Conservation (phyloP, 140 eudicot genomes). For the Anethum foeniculum region DNA sequence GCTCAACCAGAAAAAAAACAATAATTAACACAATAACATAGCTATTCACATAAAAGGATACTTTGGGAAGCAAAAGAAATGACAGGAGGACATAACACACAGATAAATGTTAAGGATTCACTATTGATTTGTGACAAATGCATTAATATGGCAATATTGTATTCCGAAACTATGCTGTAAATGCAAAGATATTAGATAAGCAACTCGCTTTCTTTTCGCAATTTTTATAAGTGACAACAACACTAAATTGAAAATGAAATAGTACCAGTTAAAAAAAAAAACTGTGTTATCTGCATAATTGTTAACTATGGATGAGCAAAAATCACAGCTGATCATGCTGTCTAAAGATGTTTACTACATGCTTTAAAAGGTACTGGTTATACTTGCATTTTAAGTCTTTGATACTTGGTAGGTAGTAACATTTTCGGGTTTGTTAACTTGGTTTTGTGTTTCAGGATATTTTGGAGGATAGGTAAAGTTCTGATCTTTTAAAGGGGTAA, state of each 20-base stretch:
- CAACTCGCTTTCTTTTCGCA: not conserved
- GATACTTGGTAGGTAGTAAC: not conserved
- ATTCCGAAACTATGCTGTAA: not conserved
- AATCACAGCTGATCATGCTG: not conserved
- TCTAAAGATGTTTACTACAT: not conserved
- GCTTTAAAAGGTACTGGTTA: not conserved
- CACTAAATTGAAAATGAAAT: not conserved
- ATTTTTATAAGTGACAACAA: not conserved
- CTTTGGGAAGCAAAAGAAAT: not conserved
- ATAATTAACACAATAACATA: not conserved
- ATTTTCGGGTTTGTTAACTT: not conserved
- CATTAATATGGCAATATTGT: not conserved
- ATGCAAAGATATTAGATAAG: not conserved
- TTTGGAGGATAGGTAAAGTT: not conserved
- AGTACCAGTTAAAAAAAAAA: not conserved
- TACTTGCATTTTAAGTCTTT: not conserved
- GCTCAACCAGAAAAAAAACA: conserved; percentile 29
- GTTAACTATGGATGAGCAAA: not conserved
- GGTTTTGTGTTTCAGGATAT: not conserved
- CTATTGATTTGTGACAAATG: not conserved
- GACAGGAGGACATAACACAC: not conserved
- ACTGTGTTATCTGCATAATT: not conserved
- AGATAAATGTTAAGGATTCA: not conserved
- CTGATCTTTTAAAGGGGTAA: not conserved
- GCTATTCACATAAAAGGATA: conserved; percentile 1